Conservation (phyloP, 768 basidiomycete species). For the Rhizopogon vesiculosus region DNA sequence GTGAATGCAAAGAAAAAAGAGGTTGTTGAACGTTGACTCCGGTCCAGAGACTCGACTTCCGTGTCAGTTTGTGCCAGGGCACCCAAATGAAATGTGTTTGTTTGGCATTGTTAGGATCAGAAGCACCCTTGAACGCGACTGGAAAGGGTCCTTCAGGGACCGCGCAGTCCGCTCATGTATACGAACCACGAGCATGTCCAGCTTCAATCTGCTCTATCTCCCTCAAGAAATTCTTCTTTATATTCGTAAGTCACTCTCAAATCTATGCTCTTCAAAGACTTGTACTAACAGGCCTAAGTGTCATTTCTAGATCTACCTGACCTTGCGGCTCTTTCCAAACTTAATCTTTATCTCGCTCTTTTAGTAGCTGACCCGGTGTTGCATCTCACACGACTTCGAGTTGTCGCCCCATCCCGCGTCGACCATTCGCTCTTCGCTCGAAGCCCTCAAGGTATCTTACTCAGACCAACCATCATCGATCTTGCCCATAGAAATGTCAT, state of each 20-base stretch:
- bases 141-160: no score
- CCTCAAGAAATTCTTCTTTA: constrained; percentile 56
- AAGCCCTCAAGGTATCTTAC: constrained; percentile 46
- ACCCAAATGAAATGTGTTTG: background rate
- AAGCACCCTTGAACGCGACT: background rate
- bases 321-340: constrained; percentile 47
- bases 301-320: constrained; percentile 74
- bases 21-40: background rate
- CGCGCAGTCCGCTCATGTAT: no score
- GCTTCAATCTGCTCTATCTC: constrained; percentile 25
- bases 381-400: constrained; percentile 54
- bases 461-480: constrained; percentile 64
- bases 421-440: constrained; percentile 60
- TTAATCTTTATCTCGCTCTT: constrained; percentile 40
- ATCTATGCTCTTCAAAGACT: no score
- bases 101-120: constrained; percentile 16
- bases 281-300: constrained; percentile 33
- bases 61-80: background rate
- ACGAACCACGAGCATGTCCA: no score
- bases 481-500: constrained; percentile 69
- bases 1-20: no score
- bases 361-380: constrained; percentile 61
- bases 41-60: background rate
- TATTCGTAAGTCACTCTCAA: constrained; percentile 41
- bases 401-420: constrained; percentile 65